Evolutionary conservation across 768 basidiomycete genomes (phyloP).

Genomic region (Tephrocybe sp.): DNA sequence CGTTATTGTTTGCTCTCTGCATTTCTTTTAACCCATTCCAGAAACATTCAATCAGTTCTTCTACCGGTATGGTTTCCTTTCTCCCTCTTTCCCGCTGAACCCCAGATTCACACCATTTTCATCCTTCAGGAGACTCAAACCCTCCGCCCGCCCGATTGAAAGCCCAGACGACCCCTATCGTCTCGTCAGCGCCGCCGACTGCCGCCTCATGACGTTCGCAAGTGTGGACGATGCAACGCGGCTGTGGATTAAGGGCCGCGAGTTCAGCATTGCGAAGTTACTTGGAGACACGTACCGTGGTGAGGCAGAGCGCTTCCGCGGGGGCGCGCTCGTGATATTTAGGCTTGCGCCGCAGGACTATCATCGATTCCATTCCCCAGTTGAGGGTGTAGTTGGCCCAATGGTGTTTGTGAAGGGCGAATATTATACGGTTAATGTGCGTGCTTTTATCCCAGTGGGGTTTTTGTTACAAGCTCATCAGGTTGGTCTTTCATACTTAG

Average conservation of each 20-base stretch:
- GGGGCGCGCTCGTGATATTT: conserved; percentile 88
- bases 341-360: conserved; percentile 93
- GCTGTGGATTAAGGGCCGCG: conserved; percentile 96
- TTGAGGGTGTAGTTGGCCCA: conserved; percentile 78
- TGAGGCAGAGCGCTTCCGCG: conserved; percentile 66
- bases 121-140: conserved; percentile 72
- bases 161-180: conserved; percentile 70
- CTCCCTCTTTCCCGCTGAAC: background rate
- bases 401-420: conserved; percentile 87
- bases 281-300: conserved; percentile 76
- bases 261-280: conserved; percentile 79
- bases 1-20: background rate
- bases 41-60: conserved; percentile 95
- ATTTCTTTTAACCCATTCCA: conserved; percentile 24
- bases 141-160: conserved; percentile 73
- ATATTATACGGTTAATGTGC: conserved; percentile 93
- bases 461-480: background rate
- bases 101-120: background rate
- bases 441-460: conserved; percentile 18
- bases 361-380: conserved; percentile 89
- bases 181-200: conserved; percentile 90
- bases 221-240: conserved; percentile 81
- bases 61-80: conserved; percentile 47
- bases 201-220: conserved; percentile 93
- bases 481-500: conserved; percentile 30